Conservation (phyloP, 2,329 filamentous ascomycete genomes). For the Catunica adiposa region DNA sequence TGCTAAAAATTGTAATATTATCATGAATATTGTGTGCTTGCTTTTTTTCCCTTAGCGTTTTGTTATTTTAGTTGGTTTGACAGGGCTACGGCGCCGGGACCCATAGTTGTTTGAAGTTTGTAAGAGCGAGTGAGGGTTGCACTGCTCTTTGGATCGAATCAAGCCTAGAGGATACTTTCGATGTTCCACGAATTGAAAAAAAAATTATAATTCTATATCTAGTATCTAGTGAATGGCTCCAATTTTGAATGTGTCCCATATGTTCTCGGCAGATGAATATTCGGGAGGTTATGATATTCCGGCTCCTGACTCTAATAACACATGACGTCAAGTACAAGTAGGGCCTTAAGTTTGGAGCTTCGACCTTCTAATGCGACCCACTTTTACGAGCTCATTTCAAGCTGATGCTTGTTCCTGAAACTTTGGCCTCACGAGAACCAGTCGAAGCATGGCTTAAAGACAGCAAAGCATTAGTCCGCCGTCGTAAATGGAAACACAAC, state of each 20-base stretch:
- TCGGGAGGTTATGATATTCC: not conserved
- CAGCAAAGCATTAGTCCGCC: slow-evolving; percentile 1
- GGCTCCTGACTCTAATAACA: not conserved
- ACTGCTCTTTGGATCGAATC: too few species aligned
- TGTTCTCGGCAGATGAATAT: not conserved
- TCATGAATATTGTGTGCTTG: not conserved
- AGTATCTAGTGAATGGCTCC: too few species aligned
- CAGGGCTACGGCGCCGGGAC: not conserved
- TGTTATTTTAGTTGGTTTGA: not conserved
- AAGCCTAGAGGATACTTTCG: too few species aligned
- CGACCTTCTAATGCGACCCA: not conserved
- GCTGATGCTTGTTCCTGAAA: too few species aligned
- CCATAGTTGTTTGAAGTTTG: not conserved
- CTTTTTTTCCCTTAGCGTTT: not conserved
- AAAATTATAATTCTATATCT: too few species aligned
- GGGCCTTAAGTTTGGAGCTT: not conserved
- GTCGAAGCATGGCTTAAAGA: not conserved
- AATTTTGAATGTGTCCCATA: not conserved
- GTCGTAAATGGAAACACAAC: not conserved
- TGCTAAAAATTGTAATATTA: not conserved
- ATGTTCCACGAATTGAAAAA: too few species aligned
- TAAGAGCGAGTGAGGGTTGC: not conserved
- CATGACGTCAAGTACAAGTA: not conserved
- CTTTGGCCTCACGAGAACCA: too few species aligned
- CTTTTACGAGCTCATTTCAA: too few species aligned